These are phyloP conservation scores for Glycine latifolia DNA, from an alignment of 306 rosid genomes.

Conservation along the genomic window DNA sequence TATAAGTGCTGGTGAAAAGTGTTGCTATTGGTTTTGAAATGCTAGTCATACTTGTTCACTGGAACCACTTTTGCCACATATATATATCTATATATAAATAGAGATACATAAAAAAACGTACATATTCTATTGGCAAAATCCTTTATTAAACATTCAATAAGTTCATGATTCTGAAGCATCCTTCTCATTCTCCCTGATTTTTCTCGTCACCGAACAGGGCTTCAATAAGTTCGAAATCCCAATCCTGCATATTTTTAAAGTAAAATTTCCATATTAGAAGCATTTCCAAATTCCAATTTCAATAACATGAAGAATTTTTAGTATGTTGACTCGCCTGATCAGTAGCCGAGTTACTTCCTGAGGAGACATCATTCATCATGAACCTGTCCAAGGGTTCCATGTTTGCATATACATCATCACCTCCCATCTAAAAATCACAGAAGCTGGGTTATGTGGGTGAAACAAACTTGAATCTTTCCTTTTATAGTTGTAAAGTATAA, in stretches of 20 bases:
- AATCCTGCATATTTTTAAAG: constrained; percentile 44
- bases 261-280: constrained; percentile 1
- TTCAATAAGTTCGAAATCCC: constrained; percentile 39
- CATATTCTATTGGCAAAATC: background rate
- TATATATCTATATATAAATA: too few relatives aligned
- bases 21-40: too few relatives aligned
- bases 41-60: too few relatives aligned
- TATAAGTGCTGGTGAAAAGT: too few relatives aligned
- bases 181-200: constrained; percentile 6
- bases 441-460: background rate
- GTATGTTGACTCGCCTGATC: constrained; percentile 24
- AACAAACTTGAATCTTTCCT: background rate
- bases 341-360: background rate
- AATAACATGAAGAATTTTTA: background rate
- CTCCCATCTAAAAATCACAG: constrained; percentile 1
- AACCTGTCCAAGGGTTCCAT: background rate
- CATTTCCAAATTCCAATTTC: constrained; percentile 16
- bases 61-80: too few relatives aligned
- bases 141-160: too few relatives aligned
- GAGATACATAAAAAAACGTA: too few relatives aligned
- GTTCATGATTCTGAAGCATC: background rate
- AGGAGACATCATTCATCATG: background rate
- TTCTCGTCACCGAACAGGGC: background rate
- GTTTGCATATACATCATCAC: background rate
- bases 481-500: background rate